Evolutionary conservation across 2,329 filamentous ascomycete genomes (phyloP).

Genomic region (Aspergillus sp.): DNA sequence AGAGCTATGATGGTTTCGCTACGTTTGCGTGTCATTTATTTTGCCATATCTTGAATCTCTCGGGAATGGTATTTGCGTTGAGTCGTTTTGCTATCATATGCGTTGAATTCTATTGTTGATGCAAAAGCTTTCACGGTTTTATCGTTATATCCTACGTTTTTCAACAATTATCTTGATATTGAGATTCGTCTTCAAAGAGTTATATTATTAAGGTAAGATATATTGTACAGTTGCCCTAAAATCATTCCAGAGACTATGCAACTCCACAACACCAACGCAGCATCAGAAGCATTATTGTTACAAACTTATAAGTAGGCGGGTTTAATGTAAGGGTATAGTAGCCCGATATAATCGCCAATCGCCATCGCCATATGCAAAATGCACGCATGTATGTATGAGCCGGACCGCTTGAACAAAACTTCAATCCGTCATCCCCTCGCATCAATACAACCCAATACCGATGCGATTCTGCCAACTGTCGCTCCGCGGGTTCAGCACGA

Average conservation of each 20-base stretch:
- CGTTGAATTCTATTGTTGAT: too few relatives aligned
- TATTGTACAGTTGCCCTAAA: too few relatives aligned
- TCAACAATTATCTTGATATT: too few relatives aligned
- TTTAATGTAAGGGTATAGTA: conserved; percentile 7
- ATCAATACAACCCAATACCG: conserved; percentile 69
- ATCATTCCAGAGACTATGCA: background rate
- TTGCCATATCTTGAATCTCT: too few relatives aligned
- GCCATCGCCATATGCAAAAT: background rate
- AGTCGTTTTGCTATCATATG: too few relatives aligned
- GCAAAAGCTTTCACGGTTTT: too few relatives aligned
- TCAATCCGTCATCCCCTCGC: background rate
- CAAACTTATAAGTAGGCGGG: background rate
- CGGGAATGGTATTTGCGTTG: too few relatives aligned
- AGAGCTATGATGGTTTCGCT: background rate
- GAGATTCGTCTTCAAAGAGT: background rate
- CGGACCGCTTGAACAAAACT: too few relatives aligned
- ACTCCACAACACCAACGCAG: conserved; percentile 1
- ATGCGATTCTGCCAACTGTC: conserved; percentile 74
- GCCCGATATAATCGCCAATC: conserved; percentile 4
- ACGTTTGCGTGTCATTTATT: background rate
- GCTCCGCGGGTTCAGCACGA: conserved; percentile 76
- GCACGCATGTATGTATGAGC: background rate
- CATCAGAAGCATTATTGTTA: background rate
- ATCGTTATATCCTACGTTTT: too few relatives aligned
- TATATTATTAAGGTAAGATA: too few relatives aligned